phyloP scores from a whole-genome alignment of 2,329 filamentous ascomycete species.

The Elsinoe perseae region DNA sequence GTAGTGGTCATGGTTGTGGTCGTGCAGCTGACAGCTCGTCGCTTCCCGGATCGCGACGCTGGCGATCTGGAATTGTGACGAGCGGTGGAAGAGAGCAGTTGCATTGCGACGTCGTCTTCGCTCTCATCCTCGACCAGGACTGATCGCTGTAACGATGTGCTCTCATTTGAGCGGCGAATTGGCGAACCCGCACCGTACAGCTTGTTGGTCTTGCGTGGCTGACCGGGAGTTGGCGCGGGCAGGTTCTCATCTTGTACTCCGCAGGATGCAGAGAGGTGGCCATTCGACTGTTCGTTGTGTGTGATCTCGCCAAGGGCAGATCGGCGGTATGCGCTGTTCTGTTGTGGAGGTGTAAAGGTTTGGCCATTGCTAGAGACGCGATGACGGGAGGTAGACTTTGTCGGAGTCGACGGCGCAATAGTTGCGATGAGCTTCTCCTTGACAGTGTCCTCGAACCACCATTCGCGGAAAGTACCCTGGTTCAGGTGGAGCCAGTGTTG shows the following conservation, averaged over 20 bases:
- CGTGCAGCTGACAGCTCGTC: conserved; percentile 66
- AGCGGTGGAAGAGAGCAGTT: conserved; percentile 52
- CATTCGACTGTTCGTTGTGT: conserved; percentile 60
- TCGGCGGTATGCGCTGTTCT: conserved; percentile 55
- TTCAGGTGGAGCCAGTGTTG: conserved; percentile 99
- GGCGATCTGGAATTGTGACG: conserved; percentile 59
- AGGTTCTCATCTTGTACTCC: conserved; percentile 81
- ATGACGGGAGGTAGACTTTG: conserved; percentile 39
- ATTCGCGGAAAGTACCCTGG: conserved; percentile 94
- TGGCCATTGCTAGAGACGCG: conserved; percentile 56
- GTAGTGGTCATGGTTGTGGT: conserved; percentile 61
- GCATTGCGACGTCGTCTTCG: conserved; percentile 80
- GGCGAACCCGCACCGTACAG: conserved; percentile 66
- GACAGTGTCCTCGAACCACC: conserved; percentile 76
- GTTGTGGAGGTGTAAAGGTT: conserved; percentile 77
- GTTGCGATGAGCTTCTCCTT: conserved; percentile 69
- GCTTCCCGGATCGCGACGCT: conserved; percentile 48
- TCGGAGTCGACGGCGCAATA: conserved; percentile 49
- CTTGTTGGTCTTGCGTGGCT: conserved; percentile 81
- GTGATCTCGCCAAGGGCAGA: conserved; percentile 92
- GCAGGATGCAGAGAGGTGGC: conserved; percentile 32
- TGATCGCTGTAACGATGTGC: conserved; percentile 51
- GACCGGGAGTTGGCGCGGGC: conserved; percentile 88
- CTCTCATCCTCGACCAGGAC: conserved; percentile 59
- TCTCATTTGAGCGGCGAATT: conserved; percentile 38